Evolutionary conservation across 306 rosid species (phyloP).

Genomic region (Neltuma alba): DNA sequence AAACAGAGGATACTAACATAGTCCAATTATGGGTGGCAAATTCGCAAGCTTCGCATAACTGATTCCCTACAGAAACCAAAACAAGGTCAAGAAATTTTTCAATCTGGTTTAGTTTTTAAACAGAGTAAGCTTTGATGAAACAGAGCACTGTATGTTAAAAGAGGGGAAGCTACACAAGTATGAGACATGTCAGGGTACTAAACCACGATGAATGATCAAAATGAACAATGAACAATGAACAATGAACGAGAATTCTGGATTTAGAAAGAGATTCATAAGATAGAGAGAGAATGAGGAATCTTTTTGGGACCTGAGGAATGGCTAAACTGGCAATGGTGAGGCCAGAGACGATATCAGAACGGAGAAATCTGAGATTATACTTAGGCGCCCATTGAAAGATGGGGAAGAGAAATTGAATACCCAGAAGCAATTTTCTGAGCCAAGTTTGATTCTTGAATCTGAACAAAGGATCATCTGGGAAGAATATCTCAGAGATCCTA

Average conservation of each 20-base stretch:
- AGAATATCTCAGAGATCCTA: conserved; percentile 74
- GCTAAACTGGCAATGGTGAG: conserved; percentile 98
- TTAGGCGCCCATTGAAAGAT: conserved; percentile 82
- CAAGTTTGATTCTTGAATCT: conserved; percentile 69
- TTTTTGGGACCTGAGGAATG: conserved; percentile 79
- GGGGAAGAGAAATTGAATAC: conserved; percentile 73
- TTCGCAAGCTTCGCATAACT: conserved; percentile 96
- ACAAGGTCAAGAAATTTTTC: not conserved
- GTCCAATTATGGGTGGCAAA: conserved; percentile 91
- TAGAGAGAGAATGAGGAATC: not conserved
- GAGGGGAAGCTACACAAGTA: not conserved
- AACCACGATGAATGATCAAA: not conserved
- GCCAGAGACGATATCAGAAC: conserved; percentile 79
- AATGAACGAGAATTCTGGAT: not conserved
- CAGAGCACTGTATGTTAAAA: not conserved
- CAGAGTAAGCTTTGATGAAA: not conserved
- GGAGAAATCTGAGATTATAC: conserved; percentile 59
- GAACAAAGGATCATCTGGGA: conserved; percentile 86
- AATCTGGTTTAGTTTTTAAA: not conserved
- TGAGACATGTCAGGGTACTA: not conserved
- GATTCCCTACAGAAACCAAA: conserved; percentile 69
- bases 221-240: too few relatives aligned
- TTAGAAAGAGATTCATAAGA: not conserved
- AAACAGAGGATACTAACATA: conserved; percentile 63
- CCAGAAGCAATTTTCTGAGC: conserved; percentile 52